These are phyloP conservation scores for Starmerella gropengiesseri DNA, from an alignment of 805 yeast genomes.

Conservation along the genomic window DNA sequence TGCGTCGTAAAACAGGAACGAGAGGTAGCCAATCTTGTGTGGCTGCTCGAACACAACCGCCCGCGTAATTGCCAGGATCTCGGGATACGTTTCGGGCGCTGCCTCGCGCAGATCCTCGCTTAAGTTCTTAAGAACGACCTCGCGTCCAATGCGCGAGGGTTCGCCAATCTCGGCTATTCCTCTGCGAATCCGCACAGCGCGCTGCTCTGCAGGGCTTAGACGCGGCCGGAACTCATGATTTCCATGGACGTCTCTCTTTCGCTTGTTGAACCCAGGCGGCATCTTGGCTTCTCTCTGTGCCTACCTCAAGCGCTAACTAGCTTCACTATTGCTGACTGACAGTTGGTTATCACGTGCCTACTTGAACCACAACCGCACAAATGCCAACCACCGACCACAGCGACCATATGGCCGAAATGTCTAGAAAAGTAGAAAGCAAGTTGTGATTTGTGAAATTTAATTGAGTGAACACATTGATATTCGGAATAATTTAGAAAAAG, in stretches of 20 bases:
- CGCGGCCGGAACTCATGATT: conserved; percentile 16
- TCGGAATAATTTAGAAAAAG: no score
- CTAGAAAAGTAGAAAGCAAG: no score
- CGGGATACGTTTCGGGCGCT: conserved; percentile 52
- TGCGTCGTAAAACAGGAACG: conserved; percentile 40
- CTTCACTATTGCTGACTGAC: no score
- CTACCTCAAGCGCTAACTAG: no score
- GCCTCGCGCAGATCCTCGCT: conserved; percentile 36
- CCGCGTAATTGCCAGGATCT: conserved; percentile 50
- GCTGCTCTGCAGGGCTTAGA: conserved; percentile 18
- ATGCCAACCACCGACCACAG: no score
- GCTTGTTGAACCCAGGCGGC: conserved; percentile 10
- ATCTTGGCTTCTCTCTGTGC: not conserved
- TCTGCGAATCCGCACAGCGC: conserved; percentile 22
- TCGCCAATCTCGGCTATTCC: conserved; percentile 55
- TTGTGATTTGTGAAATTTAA: no score
- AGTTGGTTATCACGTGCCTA: no score
- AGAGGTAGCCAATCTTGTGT: conserved; percentile 66
- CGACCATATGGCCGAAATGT: no score
- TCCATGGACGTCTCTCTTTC: conserved; percentile 15
- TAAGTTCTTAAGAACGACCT: conserved; percentile 22
- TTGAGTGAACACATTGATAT: no score
- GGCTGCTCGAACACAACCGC: conserved; percentile 82
- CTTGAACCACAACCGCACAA: no score
- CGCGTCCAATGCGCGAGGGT: conserved; percentile 28